A percentile compares a stretch with the other conserved stretches of the same genome.
These are phyloP conservation scores for Camptophora hylomeconis DNA, from an alignment of 2,329 filamentous ascomycete species.

Conservation along the genomic window DNA sequence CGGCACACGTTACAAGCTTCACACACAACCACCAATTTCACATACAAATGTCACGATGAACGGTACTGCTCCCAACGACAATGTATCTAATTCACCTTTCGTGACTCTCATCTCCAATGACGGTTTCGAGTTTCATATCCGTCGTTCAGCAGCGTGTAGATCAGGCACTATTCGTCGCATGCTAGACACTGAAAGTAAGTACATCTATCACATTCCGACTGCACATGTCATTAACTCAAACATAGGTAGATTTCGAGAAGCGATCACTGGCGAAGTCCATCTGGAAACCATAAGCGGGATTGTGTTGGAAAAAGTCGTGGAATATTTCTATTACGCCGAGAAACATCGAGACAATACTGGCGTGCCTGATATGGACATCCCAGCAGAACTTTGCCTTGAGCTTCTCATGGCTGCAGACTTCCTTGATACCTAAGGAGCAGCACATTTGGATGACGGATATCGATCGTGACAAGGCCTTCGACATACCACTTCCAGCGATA, in stretches of 20 bases:
- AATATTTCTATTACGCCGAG: constrained; percentile 57
- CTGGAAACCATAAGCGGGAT: constrained; percentile 51
- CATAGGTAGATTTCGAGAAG: constrained; percentile 49
- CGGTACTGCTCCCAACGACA: constrained; percentile 4
- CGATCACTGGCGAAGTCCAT: constrained; percentile 42
- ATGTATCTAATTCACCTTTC: constrained; percentile 32
- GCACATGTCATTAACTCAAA: background rate
- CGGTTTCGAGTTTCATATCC: constrained; percentile 51
- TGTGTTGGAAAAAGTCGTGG: constrained; percentile 55
- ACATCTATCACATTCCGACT: background rate
- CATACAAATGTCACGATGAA: too few species aligned
- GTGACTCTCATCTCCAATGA: constrained; percentile 53
- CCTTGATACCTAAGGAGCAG: constrained; percentile 35
- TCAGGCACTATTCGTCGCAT: constrained; percentile 51
- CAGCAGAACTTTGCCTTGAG: constrained; percentile 51
- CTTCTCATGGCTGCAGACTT: constrained; percentile 56
- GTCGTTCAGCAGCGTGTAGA: constrained; percentile 46
- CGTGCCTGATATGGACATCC: constrained; percentile 55
- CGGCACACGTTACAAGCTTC: too few species aligned
- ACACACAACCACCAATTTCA: too few species aligned
- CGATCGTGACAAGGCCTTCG: background rate
- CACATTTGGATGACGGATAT: too few species aligned
- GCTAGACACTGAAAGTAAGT: constrained; percentile 49
- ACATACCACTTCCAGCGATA: background rate
- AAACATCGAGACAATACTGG: constrained; percentile 47